These are phyloP conservation scores for Aspergillus olivimuriae DNA, from an alignment of 495 filamentous ascomycete genomes.

Conservation along the genomic window DNA sequence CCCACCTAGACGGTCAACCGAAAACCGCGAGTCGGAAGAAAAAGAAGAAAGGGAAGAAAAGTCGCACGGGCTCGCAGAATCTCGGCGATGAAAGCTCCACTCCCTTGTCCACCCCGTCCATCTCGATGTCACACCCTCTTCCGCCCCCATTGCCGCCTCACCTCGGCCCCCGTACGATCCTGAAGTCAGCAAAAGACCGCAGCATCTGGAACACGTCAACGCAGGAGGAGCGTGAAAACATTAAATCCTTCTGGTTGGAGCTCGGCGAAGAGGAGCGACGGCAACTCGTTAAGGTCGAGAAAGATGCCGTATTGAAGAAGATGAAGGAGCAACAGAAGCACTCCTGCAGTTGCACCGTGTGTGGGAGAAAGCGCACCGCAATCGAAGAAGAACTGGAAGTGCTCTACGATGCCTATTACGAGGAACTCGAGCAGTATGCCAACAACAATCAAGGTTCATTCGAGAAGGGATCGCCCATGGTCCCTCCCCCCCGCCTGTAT, in stretches of 20 bases:
- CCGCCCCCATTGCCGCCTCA: constrained; percentile 29
- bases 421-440: constrained; percentile 94
- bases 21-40: constrained; percentile 26
- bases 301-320: constrained; percentile 94
- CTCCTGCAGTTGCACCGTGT: constrained; percentile 96
- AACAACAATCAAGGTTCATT: constrained; percentile 72
- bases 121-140: constrained; percentile 36
- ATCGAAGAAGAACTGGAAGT: constrained; percentile 99
- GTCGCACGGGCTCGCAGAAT: constrained; percentile 28
- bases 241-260: constrained; percentile 98
- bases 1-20: constrained; percentile 7
- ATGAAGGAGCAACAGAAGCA: constrained; percentile 99
- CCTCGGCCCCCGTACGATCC: constrained; percentile 18
- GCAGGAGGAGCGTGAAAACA: constrained; percentile 88
- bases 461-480: constrained; percentile 53
- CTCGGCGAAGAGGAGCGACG: constrained; percentile 90
- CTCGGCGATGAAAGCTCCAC: constrained; percentile 33
- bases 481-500: constrained; percentile 55
- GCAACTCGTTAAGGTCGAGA: constrained; percentile 94
- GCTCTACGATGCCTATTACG: constrained; percentile 98
- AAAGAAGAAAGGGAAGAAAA: constrained; percentile 44
- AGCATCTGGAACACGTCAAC: constrained; percentile 93
- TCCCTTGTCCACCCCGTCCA: constrained; percentile 35
- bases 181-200: constrained; percentile 56
- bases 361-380: constrained; percentile 90